These are phyloP conservation scores for Trametes hirsuta DNA, from an alignment of 1,284 basidiomycete genomes.

Conservation along the genomic window DNA sequence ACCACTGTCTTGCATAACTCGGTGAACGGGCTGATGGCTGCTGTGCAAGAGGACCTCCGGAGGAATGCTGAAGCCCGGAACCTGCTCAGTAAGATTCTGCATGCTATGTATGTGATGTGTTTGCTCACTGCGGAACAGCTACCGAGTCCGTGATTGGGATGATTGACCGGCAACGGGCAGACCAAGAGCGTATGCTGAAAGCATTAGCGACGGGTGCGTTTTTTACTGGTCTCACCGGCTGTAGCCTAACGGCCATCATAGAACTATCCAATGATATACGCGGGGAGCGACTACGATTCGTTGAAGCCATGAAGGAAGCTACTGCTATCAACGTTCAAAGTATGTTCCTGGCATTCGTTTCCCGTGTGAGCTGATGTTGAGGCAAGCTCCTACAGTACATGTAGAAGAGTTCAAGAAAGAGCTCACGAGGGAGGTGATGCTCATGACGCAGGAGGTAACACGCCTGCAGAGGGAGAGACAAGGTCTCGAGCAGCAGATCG, in stretches of 20 bases:
- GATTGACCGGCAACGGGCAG: conserved; percentile 67
- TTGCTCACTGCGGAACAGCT: conserved; percentile 36
- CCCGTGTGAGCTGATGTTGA: background rate
- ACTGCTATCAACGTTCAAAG: conserved; percentile 84
- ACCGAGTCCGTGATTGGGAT: conserved; percentile 61
- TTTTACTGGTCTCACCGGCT: background rate
- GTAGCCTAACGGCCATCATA: conserved; percentile 31
- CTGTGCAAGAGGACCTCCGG: conserved; percentile 42
- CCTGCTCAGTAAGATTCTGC: conserved; percentile 35
- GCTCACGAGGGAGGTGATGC: conserved; percentile 70
- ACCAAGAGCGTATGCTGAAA: conserved; percentile 70
- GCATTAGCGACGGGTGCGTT: conserved; percentile 61
- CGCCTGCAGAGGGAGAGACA: conserved; percentile 75
- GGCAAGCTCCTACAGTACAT: conserved; percentile 53
- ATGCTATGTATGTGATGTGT: background rate
- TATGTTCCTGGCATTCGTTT: conserved; percentile 38
- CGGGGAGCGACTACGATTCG: conserved; percentile 81
- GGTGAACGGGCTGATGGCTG: conserved; percentile 49
- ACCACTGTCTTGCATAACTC: conserved; percentile 47
- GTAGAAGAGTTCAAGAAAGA: conserved; percentile 86
- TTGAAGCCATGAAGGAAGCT: conserved; percentile 90
- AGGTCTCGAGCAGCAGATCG: conserved; percentile 72
- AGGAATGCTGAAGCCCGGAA: conserved; percentile 41
- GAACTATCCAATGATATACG: conserved; percentile 82
- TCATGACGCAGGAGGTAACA: conserved; percentile 76